Base-by-base conservation (phyloP, 257 asterid genomes). In the Plectranthus barbatus region DNA sequence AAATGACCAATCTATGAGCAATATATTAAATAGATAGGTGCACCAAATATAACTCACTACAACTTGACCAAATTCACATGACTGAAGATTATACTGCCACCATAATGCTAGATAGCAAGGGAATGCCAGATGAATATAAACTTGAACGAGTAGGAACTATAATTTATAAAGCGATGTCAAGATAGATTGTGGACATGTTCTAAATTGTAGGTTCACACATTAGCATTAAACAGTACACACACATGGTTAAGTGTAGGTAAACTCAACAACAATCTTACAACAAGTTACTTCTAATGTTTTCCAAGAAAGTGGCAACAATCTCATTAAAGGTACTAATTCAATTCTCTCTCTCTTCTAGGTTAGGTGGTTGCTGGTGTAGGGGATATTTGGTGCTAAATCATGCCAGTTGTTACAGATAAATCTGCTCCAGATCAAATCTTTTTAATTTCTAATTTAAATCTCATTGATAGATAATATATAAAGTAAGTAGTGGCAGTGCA, bases 281-380 rank as follows among this genome's bases (percentile, higher is more conserved):
- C n/a, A n/a, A n/a, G n/a, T 34, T 34, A 62, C 59, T 33, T 34
- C 39, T 12, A 62, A 13, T 5, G 24, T 21, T 12, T 5, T 60
- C 15, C 62, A 55, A 40, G 6, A 13, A 15, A 60, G 12, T 23
- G 14, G 23, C 41, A 62, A 33, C 6, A 49, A 31, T 50, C 41
- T 63, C 20, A 8, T n/a, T 36, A 4, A 21, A 42, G 7, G 19
- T 36, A 36, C n/a, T 4, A 44, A 51, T 23, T 21, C n/a, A n/a
- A n/a, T n/a, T n/a, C n/a, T n/a, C n/a, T n/a, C 11, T 20, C 2
- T 36, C 36, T 56, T 37, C 19, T 18, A 39, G 1, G 20, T 41
- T 41, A 19, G 52, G 41, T 44, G 26, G 17, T 44, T 41, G 52
- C 41, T 60, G 44, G 66, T 42, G 66, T 9, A 60, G 66, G 65